phyloP scores from a whole-genome alignment of 805 yeast species.

The Yarrowia keelungensis region DNA sequence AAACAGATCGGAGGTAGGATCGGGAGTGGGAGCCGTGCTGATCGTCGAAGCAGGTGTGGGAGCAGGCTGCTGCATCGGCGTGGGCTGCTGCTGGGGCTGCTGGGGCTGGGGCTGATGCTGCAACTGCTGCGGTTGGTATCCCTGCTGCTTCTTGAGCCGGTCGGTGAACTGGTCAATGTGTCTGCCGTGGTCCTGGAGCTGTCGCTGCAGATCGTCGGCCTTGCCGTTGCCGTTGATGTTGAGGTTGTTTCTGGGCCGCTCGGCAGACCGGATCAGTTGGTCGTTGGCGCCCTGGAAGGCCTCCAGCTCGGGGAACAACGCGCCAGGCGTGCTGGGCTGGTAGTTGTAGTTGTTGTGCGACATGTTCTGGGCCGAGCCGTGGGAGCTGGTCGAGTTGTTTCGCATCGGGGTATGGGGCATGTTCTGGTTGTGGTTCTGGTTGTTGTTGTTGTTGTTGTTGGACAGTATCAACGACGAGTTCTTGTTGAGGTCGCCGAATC shows the following conservation, averaged over 20 bases:
- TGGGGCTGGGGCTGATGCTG: not conserved
- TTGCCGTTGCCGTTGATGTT: conserved; percentile 34
- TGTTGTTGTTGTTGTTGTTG: not conserved
- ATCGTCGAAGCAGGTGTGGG: conserved; percentile 31
- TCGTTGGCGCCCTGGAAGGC: conserved; percentile 39
- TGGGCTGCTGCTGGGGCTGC: conserved; percentile 10
- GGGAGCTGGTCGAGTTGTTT: conserved; percentile 4
- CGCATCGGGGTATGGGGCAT: conserved; percentile 34
- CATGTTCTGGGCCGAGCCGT: not conserved
- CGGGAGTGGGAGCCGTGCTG: conserved; percentile 24
- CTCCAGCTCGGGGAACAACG: conserved; percentile 42
- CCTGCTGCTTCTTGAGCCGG: conserved; percentile 34
- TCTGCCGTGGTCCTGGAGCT: conserved; percentile 30
- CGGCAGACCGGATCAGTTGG: conserved; percentile 36
- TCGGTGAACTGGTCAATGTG: conserved; percentile 37
- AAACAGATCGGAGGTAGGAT: conserved; percentile 20
- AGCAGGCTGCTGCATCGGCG: conserved; percentile 8
- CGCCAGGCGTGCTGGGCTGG: conserved; percentile 39
- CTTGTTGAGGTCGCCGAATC: conserved; percentile 26
- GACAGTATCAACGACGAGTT: conserved; percentile 23
- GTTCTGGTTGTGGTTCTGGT: not conserved
- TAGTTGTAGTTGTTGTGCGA: conserved; percentile 12
- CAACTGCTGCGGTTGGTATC: conserved; percentile 31
- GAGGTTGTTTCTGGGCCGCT: conserved; percentile 34
- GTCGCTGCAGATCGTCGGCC: conserved; percentile 33